A percentile compares a stretch with the other conserved stretches of the same genome.
Evolutionary conservation across 2,329 filamentous ascomycete genomes (phyloP).

Genomic region (Pestalotiopsis sp.): DNA sequence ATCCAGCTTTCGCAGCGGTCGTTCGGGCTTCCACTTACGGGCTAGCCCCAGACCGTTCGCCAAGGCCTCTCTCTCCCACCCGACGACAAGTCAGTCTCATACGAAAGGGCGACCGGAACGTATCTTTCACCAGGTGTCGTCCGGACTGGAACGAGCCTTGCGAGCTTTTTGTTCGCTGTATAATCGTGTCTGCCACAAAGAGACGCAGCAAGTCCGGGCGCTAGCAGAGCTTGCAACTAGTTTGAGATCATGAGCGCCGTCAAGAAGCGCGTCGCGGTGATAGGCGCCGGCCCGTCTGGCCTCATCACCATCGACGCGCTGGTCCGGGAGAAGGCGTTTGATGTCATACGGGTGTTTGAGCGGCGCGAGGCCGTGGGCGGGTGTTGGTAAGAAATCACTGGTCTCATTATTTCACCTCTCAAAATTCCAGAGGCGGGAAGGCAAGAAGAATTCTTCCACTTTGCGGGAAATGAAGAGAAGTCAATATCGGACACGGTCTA

Average conservation of each 20-base stretch:
- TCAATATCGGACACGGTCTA: too few relatives aligned
- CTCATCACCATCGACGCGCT: constrained; percentile 64
- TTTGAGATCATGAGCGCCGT: neutral
- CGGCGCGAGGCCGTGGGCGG: constrained; percentile 61
- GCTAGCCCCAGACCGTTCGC: neutral
- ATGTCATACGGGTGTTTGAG: constrained; percentile 64
- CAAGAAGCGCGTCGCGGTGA: constrained; percentile 53
- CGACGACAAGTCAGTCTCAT: too few relatives aligned
- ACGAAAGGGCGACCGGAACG: neutral
- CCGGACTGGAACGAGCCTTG: neutral
- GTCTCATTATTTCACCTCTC: neutral
- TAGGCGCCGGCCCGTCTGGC: constrained; percentile 63
- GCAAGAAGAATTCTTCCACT: too few relatives aligned
- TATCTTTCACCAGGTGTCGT: neutral
- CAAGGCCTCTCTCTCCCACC: neutral
- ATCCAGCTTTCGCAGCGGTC: neutral
- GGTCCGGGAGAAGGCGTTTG: constrained; percentile 59
- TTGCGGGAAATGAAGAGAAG: too few relatives aligned
- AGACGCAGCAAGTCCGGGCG: neutral
- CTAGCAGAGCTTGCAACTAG: neutral
- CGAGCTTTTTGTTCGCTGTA: neutral
- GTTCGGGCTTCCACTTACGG: neutral
- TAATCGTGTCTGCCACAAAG: neutral
- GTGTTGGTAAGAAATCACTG: constrained; percentile 52
- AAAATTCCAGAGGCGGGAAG: too few relatives aligned